Evolutionary conservation across 1,284 basidiomycete genomes (phyloP).

Genomic region (Chondrostereum purpureum): DNA sequence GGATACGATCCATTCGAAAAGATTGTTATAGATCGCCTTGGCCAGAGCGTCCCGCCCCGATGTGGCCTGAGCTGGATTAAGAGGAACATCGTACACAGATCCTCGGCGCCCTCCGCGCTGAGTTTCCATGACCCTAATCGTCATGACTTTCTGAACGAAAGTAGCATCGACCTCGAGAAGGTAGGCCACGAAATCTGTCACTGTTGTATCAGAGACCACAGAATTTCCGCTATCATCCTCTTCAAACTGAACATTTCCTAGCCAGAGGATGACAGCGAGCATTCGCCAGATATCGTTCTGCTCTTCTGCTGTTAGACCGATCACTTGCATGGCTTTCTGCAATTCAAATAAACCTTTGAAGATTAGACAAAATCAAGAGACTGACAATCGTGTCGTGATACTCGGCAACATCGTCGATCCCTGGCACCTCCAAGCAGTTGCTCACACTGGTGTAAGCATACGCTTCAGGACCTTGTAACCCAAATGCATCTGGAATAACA

Average conservation of each 20-base stretch:
- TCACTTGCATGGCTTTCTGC: constrained; percentile 89
- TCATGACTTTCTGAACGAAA: constrained; percentile 82
- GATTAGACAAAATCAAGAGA: constrained; percentile 3
- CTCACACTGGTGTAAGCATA: constrained; percentile 93
- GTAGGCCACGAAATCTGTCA: constrained; percentile 95
- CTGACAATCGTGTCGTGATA: constrained; percentile 83
- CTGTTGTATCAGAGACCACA: constrained; percentile 72
- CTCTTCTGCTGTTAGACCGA: constrained; percentile 81
- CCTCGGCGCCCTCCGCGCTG: constrained; percentile 87
- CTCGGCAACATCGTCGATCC: constrained; percentile 87
- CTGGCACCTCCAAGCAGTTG: constrained; percentile 87
- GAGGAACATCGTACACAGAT: constrained; percentile 93
- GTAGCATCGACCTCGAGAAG: constrained; percentile 84
- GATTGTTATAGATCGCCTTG: constrained; percentile 97
- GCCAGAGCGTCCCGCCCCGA: constrained; percentile 89
- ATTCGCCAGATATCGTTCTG: constrained; percentile 93
- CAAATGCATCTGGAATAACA: constrained; percentile 72
- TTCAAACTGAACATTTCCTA: constrained; percentile 89
- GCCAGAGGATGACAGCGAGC: constrained; percentile 91
- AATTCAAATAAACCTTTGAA: constrained; percentile 15
- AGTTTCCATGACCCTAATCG: constrained; percentile 87
- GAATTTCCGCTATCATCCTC: constrained; percentile 92
- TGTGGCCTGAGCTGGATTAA: constrained; percentile 88
- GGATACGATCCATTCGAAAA: constrained; percentile 99
- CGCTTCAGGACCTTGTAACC: constrained; percentile 94